Percentiles rank a stretch among this genome's conserved stretches.
phyloP scores from a whole-genome alignment of 2,329 filamentous ascomycete species.

The Pseudohalonectria lignicola region DNA sequence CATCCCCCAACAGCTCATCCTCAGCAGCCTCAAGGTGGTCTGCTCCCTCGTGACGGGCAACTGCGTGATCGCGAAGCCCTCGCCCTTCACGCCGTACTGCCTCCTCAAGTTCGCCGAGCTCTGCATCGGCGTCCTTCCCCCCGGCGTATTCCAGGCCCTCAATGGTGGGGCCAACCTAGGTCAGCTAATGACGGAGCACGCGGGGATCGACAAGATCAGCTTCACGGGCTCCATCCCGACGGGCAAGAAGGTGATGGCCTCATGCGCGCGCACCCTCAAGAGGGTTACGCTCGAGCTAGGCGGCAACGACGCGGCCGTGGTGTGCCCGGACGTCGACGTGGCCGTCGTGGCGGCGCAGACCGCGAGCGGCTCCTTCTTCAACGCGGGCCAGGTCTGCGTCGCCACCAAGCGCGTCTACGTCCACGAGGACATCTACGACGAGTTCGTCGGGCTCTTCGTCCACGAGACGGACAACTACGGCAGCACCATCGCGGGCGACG shows the following conservation, averaged over 20 bases:
- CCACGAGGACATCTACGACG: constrained; percentile 38
- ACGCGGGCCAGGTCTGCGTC: constrained; percentile 46
- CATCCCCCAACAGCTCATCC: constrained; percentile 1
- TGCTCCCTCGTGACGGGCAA: constrained; percentile 42
- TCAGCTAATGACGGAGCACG: constrained; percentile 40
- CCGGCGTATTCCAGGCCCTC: constrained; percentile 44
- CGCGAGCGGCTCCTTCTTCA: constrained; percentile 41
- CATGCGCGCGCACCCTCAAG: constrained; percentile 21
- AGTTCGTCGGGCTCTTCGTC: constrained; percentile 34
- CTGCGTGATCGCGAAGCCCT: constrained; percentile 45
- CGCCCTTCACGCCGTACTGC: constrained; percentile 42
- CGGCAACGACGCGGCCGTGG: constrained; percentile 36
- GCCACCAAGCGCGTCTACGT: constrained; percentile 43
- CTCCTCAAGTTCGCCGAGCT: constrained; percentile 41
- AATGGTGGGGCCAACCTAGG: constrained; percentile 44
- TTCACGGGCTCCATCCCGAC: constrained; percentile 47
- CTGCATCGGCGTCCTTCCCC: constrained; percentile 34
- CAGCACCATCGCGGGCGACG: constrained; percentile 38
- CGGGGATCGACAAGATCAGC: constrained; percentile 42
- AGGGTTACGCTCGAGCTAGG: constrained; percentile 30
- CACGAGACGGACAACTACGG: constrained; percentile 25
- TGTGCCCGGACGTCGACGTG: constrained; percentile 34
- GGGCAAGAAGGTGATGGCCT: constrained; percentile 22
- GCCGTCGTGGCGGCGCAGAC: constrained; percentile 25
- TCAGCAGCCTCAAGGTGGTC: constrained; percentile 18